A percentile compares a stretch with the other conserved stretches of the same genome.
These are phyloP conservation scores for Nicotiana undulata DNA, from an alignment of 257 asterid genomes.

Conservation along the genomic window DNA sequence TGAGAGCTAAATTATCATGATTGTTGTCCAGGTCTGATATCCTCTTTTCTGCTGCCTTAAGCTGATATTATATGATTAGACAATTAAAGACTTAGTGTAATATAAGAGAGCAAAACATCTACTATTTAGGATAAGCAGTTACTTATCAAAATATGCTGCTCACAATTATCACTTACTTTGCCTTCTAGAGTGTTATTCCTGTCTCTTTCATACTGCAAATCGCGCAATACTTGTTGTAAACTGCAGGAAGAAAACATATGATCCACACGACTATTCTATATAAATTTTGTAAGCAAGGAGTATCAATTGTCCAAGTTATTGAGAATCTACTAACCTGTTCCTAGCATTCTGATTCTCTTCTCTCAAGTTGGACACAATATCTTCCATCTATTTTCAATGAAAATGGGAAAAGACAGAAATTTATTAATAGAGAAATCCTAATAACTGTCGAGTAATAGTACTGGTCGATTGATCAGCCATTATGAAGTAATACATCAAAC, in stretches of 20 bases:
- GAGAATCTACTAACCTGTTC: conserved; percentile 22
- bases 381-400: conserved; percentile 18
- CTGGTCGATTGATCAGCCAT: not conserved
- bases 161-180: conserved; percentile 18
- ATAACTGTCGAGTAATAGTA: not conserved
- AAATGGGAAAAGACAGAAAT: not conserved
- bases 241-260: conserved; percentile 20
- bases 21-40: conserved; percentile 21
- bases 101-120: not conserved
- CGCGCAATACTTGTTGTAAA: conserved; percentile 17
- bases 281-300: not conserved
- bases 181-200: conserved; percentile 23
- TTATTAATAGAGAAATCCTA: not conserved
- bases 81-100: not conserved
- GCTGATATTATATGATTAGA: conserved; percentile 18
- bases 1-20: conserved; percentile 20
- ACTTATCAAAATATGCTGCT: too few relatives aligned
- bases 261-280: not conserved
- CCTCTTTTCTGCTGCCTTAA: conserved; percentile 16
- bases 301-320: not conserved
- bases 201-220: conserved; percentile 27
- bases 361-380: conserved; percentile 18
- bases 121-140: not conserved
- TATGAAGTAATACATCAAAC: not conserved
- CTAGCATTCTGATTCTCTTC: conserved; percentile 29